Conservation (phyloP, 1,139 yeast genomes). For the Ogataea hybrid region DNA sequence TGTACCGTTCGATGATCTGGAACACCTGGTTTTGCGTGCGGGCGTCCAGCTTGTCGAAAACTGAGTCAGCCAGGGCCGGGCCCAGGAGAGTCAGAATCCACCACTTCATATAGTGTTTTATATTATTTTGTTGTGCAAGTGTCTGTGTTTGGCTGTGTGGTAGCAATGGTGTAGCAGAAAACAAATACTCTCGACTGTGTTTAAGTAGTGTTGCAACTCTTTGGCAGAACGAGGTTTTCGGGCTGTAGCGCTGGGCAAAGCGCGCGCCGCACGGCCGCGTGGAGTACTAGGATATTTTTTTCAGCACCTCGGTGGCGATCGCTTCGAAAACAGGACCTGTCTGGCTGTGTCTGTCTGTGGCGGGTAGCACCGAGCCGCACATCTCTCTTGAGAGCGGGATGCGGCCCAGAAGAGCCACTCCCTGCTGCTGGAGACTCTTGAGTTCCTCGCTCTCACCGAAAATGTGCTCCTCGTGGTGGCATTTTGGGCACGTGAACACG, state of each 20-base stretch:
- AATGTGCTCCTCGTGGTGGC: slow-evolving; percentile 69
- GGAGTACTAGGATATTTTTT: slow-evolving; percentile 17
- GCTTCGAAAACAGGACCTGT: slow-evolving; percentile 41
- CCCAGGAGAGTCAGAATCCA: slow-evolving; percentile 8
- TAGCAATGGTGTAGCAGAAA: slow-evolving; percentile 10
- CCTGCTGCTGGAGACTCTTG: slow-evolving; percentile 52
- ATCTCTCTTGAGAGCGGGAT: slow-evolving; percentile 66
- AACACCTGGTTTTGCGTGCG: slow-evolving; percentile 11
- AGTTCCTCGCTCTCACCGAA: slow-evolving; percentile 71
- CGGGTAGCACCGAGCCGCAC: slow-evolving; percentile 66
- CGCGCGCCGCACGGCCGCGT: slow-evolving; percentile 13
- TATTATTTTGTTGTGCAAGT: slow-evolving; percentile 5
- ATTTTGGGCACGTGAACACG: slow-evolving; percentile 69
- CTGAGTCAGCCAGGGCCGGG: slow-evolving; percentile 9
- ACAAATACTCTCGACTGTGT: background rate
- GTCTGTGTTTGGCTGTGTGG: slow-evolving; percentile 3
- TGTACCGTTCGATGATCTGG: slow-evolving; percentile 15
- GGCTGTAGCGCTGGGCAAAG: slow-evolving; percentile 9
- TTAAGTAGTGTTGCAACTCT: slow-evolving; percentile 1
- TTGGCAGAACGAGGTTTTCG: slow-evolving; percentile 4
- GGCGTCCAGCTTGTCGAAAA: slow-evolving; percentile 10
- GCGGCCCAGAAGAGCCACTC: slow-evolving; percentile 56
- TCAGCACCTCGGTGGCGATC: slow-evolving; percentile 41
- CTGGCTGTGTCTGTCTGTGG: slow-evolving; percentile 42
- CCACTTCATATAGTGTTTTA: slow-evolving; percentile 13